Evolutionary conservation across 495 filamentous ascomycete species (phyloP).

Genomic region (Talaromyces stipitatus): DNA sequence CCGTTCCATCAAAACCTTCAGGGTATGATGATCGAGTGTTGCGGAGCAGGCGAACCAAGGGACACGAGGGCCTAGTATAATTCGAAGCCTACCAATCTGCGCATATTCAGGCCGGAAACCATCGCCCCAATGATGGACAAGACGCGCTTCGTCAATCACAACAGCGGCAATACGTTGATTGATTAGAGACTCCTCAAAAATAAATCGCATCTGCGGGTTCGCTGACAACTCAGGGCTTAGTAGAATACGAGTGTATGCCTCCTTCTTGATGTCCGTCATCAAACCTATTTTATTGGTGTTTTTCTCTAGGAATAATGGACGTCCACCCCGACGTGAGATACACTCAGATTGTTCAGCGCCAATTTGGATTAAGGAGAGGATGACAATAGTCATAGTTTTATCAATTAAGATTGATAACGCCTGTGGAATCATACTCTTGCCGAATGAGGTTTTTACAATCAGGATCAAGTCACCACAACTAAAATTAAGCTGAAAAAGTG

Average conservation of each 20-base stretch:
- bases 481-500: slow-evolving; percentile 10
- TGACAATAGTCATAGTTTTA: slow-evolving; percentile 6
- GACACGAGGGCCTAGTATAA: neutral
- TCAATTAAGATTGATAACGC: slow-evolving; percentile 7
- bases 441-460: slow-evolving; percentile 10
- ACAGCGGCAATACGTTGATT: neutral
- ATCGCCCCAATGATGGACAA: neutral
- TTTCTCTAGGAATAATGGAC: neutral
- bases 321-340: neutral
- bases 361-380: slow-evolving; percentile 7
- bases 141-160: slow-evolving; percentile 1
- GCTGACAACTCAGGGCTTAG: neutral
- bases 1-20: neutral
- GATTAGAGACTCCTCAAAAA: neutral
- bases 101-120: neutral
- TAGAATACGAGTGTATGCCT: neutral
- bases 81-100: neutral
- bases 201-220: neutral
- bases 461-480: slow-evolving; percentile 8
- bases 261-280: neutral
- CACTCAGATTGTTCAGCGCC: slow-evolving; percentile 7
- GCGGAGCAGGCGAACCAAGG: neutral
- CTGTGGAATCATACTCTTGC: slow-evolving; percentile 10
- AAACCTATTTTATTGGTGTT: neutral
- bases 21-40: neutral